phyloP scores from a whole-genome alignment of 2,329 filamentous ascomycete genomes.

The Diaporthe vaccinii region DNA sequence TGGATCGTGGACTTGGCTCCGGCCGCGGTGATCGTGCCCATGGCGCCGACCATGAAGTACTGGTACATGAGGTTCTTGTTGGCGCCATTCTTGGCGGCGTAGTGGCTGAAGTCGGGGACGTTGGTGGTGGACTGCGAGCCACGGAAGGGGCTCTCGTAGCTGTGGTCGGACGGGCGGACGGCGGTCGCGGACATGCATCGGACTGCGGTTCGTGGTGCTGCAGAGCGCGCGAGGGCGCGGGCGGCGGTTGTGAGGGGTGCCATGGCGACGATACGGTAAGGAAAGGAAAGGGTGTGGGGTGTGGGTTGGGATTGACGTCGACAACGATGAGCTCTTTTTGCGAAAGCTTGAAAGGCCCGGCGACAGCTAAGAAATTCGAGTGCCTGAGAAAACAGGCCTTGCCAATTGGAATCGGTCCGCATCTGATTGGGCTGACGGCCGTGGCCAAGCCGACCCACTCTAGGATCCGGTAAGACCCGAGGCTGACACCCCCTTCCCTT shows the following conservation, averaged over 20 bases:
- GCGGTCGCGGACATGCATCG: slow-evolving; percentile 71
- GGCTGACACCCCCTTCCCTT: not conserved
- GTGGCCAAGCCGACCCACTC: slow-evolving; percentile 22
- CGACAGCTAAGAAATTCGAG: slow-evolving; percentile 41
- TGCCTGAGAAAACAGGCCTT: slow-evolving; percentile 41
- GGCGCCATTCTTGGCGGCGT: slow-evolving; percentile 78
- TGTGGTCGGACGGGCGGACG: slow-evolving; percentile 58
- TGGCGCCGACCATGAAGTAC: slow-evolving; percentile 98
- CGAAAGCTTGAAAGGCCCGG: slow-evolving; percentile 46
- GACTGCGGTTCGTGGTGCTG: slow-evolving; percentile 51
- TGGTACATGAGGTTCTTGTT: slow-evolving; percentile 87
- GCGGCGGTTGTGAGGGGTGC: slow-evolving; percentile 77
- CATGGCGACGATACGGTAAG: slow-evolving; percentile 61
- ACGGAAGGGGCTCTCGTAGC: slow-evolving; percentile 75
- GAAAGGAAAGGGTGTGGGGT: slow-evolving; percentile 47
- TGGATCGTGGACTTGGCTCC: slow-evolving; percentile 98
- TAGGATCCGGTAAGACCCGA: slow-evolving; percentile 33
- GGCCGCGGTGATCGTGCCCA: slow-evolving; percentile 91
- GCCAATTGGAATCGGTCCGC: slow-evolving; percentile 39
- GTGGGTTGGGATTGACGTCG: slow-evolving; percentile 46
- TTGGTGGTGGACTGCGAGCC: slow-evolving; percentile 71
- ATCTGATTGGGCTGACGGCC: slow-evolving; percentile 38
- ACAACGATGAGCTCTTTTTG: slow-evolving; percentile 64
- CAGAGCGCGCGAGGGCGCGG: slow-evolving; percentile 75
- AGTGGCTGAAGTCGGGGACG: slow-evolving; percentile 92